These are phyloP conservation scores for Calonectria crousiana DNA, from an alignment of 2,329 filamentous ascomycete species.

Conservation along the genomic window DNA sequence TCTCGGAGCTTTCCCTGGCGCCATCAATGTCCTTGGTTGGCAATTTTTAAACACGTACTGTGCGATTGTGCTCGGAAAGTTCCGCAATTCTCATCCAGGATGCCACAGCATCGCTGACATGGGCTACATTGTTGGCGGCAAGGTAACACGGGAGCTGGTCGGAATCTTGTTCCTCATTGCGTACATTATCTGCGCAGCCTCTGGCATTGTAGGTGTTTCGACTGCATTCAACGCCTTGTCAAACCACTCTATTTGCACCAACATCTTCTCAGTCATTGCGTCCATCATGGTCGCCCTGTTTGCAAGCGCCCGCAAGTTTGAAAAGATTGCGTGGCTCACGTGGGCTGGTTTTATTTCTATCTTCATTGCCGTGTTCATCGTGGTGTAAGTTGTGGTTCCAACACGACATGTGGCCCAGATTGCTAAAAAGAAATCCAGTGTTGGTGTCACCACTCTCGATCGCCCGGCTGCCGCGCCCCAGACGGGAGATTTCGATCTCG, in stretches of 20 bases:
- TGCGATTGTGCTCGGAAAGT: conserved; percentile 43
- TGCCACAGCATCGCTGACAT: conserved; percentile 45
- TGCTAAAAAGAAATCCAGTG: conserved; percentile 20
- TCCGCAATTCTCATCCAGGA: conserved; percentile 40
- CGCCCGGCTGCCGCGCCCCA: conserved; percentile 24
- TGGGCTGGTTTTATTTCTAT: conserved; percentile 46
- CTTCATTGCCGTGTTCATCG: conserved; percentile 44
- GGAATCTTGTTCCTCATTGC: conserved; percentile 38
- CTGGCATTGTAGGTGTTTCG: conserved; percentile 20
- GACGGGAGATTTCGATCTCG: conserved; percentile 45
- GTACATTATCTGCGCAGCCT: conserved; percentile 40
- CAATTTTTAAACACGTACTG: conserved; percentile 43
- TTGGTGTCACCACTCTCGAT: conserved; percentile 42
- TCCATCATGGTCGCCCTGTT: conserved; percentile 41
- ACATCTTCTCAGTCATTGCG: conserved; percentile 41
- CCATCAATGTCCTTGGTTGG: conserved; percentile 34
- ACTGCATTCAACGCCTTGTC: conserved; percentile 33
- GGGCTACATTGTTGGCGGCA: conserved; percentile 38
- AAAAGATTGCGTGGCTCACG: conserved; percentile 45
- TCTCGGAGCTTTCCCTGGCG: conserved; percentile 40
- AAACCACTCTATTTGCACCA: conserved; percentile 33
- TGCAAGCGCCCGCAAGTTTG: conserved; percentile 46
- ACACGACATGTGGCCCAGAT: not conserved
- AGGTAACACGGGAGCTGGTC: conserved; percentile 37
- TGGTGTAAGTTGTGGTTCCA: conserved; percentile 39